Evolutionary conservation across 2,329 filamentous ascomycete genomes (phyloP).

Genomic region (Penicillium sp.): DNA sequence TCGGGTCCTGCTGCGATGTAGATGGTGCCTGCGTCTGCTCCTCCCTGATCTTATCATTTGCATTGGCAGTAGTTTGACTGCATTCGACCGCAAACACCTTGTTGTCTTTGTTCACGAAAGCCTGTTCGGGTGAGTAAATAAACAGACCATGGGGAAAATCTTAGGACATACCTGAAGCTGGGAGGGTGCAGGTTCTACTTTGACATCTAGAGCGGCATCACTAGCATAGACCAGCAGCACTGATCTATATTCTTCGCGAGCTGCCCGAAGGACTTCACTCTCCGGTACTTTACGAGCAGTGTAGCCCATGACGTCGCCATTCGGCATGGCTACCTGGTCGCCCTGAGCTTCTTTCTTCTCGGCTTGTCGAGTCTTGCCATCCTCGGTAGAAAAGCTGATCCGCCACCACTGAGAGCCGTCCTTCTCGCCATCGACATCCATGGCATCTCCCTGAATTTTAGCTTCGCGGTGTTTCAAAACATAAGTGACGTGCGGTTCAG

Average conservation of each 20-base stretch:
- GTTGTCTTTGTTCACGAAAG: conserved; percentile 55
- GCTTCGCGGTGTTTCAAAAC: conserved; percentile 45
- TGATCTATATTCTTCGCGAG: conserved; percentile 52
- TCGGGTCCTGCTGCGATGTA: conserved; percentile 2
- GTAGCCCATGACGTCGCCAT: conserved; percentile 41
- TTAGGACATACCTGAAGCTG: conserved; percentile 38
- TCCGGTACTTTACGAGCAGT: conserved; percentile 48
- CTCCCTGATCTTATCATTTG: not conserved
- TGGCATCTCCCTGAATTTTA: conserved; percentile 24
- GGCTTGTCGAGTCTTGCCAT: conserved; percentile 38
- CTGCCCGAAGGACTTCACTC: conserved; percentile 56
- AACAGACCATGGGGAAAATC: not conserved
- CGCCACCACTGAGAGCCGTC: conserved; percentile 57
- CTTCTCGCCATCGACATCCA: conserved; percentile 30
- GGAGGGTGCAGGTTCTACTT: conserved; percentile 31
- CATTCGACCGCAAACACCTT: conserved; percentile 40
- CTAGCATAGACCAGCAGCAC: conserved; percentile 62
- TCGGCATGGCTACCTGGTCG: conserved; percentile 20
- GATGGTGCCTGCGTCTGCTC: conserved; percentile 4
- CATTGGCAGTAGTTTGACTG: conserved; percentile 17
- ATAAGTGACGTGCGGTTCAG: conserved; percentile 58
- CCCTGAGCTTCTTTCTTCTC: conserved; percentile 22
- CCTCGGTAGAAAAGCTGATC: conserved; percentile 50
- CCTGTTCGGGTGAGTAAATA: conserved; percentile 27
- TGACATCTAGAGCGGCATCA: conserved; percentile 44